Evolutionary conservation across 1,139 yeast genomes (phyloP), one percentile per base, ranked within the genome.

Genomic region (Candida freyschussii): DNA sequence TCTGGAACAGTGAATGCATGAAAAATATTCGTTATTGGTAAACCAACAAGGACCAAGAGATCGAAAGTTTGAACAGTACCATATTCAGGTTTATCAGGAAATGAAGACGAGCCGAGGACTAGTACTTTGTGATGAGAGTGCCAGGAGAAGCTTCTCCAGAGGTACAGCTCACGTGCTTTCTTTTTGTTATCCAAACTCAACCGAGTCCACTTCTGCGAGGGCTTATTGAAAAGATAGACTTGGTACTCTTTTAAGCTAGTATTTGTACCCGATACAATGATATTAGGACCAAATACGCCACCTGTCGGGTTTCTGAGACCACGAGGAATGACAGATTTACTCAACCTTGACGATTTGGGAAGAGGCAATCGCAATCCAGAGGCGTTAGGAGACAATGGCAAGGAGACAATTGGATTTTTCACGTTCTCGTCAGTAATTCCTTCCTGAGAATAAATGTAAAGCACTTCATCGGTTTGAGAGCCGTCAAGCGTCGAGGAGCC

Each of bases 111-210:
- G 1, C 91, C 37, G 75, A 53, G 29, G 72, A 57, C 7, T 70
- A 65, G n/a, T 2, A 79, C 77, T 50, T 75, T 76, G 50, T 80
- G 89, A 56, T 81, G 91, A 2, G 87, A 78, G 27, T 69, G 70
- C 91, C 91, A 81, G 1, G 76, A 75, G 56, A 71, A 77, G 0
- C 83, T 76, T 39, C 75, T 78, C 74, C 83, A 74, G 35, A 78
- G 67, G 32, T 81, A 59, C 48, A 79, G 83, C 7, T 71, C 65
- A 3, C 71, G 60, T 3, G 47, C 44, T 13, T 35, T 43, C 9
- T 30, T 35, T 17, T 39, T 43, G 4, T 38, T 30, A 14, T 41
- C 44, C n/a, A 47, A 39, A 43, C 74, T 78, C 17, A 81, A 53
- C 33, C 78, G 60, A 1, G 80, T 72, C 87, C 89, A 80, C 46